A percentile compares a stretch with the other conserved stretches of the same genome.
These are phyloP conservation scores for Candida cerambycidarum DNA, from an alignment of 805 yeast species.

Conservation along the genomic window DNA sequence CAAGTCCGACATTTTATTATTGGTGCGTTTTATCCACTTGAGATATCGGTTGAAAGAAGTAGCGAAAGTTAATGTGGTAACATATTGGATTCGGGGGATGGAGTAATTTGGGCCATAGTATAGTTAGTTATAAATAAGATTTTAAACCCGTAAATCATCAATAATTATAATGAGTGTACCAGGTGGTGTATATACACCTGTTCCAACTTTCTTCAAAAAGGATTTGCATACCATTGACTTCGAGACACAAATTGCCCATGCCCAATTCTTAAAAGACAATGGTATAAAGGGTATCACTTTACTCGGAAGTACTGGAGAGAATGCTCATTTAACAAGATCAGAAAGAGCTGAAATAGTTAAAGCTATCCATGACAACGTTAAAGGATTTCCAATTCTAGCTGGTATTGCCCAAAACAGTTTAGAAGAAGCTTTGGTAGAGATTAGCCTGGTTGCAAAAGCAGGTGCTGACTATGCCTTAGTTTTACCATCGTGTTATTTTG, in stretches of 20 bases:
- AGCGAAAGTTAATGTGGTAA: background rate
- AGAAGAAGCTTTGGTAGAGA: slow-evolving; percentile 45
- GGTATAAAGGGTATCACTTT: slow-evolving; percentile 51
- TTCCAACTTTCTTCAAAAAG: slow-evolving; percentile 4
- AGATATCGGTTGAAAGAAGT: background rate
- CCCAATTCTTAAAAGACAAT: slow-evolving; percentile 38
- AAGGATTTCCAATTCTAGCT: slow-evolving; percentile 43
- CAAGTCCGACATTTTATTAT: background rate
- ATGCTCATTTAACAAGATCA: slow-evolving; percentile 46
- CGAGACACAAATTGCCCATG: slow-evolving; percentile 4
- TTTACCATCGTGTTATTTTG: slow-evolving; percentile 50
- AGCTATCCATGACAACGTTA: slow-evolving; percentile 34
- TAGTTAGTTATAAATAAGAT: slow-evolving; percentile 15
- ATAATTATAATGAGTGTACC: slow-evolving; percentile 48
- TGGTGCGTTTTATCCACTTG: background rate
- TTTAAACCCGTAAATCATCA: slow-evolving; percentile 23
- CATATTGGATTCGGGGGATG: slow-evolving; percentile 46
- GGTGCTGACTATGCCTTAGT: slow-evolving; percentile 43
- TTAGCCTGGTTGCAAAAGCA: slow-evolving; percentile 31
- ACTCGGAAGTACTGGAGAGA: slow-evolving; percentile 58
- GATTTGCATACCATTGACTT: slow-evolving; percentile 15
- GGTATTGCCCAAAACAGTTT: slow-evolving; percentile 50
- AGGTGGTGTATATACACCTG: slow-evolving; percentile 52
- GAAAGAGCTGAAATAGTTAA: slow-evolving; percentile 42
- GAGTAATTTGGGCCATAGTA: slow-evolving; percentile 28